Evolutionary conservation across 2,329 filamentous ascomycete genomes (phyloP).

Genomic region (Thelonectria olida): DNA sequence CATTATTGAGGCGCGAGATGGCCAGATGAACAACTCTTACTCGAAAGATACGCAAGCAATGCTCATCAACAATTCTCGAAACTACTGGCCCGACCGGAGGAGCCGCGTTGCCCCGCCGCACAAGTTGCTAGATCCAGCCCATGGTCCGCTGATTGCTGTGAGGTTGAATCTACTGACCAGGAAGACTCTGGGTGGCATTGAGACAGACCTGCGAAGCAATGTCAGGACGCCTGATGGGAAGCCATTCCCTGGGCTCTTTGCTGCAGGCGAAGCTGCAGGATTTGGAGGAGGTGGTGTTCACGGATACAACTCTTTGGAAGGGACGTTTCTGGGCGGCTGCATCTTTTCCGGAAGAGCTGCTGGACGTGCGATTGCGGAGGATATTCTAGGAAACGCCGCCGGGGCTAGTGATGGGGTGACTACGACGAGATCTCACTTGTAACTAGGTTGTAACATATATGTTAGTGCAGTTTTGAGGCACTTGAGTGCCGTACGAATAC

Average conservation of each 20-base stretch:
- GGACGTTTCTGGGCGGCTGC: constrained; percentile 70
- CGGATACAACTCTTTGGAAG: constrained; percentile 69
- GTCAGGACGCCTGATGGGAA: constrained; percentile 61
- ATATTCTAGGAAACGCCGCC: constrained; percentile 41
- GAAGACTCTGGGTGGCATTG: constrained; percentile 68
- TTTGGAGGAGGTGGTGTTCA: constrained; percentile 71
- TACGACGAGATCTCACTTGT: constrained; percentile 3
- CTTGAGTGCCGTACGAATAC: too few relatives aligned
- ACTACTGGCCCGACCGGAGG: constrained; percentile 63
- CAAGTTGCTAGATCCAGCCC: constrained; percentile 60
- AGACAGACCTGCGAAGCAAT: constrained; percentile 66
- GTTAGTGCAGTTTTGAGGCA: too few relatives aligned
- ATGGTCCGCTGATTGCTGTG: constrained; percentile 69
- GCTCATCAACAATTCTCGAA: constrained; percentile 66
- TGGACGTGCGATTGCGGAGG: constrained; percentile 62
- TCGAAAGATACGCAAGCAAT: constrained; percentile 70
- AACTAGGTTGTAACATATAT: background rate
- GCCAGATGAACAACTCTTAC: constrained; percentile 64
- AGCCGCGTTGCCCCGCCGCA: constrained; percentile 64
- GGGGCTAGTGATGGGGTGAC: background rate
- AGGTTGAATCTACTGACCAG: constrained; percentile 68
- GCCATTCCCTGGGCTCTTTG: constrained; percentile 64
- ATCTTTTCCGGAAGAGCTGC: constrained; percentile 70
- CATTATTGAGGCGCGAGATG: constrained; percentile 62
- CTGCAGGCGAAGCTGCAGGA: constrained; percentile 67